A percentile compares a stretch with the other conserved stretches of the same genome.
These are phyloP conservation scores for Crotalaria pallida DNA, from an alignment of 306 rosid species.

Conservation along the genomic window DNA sequence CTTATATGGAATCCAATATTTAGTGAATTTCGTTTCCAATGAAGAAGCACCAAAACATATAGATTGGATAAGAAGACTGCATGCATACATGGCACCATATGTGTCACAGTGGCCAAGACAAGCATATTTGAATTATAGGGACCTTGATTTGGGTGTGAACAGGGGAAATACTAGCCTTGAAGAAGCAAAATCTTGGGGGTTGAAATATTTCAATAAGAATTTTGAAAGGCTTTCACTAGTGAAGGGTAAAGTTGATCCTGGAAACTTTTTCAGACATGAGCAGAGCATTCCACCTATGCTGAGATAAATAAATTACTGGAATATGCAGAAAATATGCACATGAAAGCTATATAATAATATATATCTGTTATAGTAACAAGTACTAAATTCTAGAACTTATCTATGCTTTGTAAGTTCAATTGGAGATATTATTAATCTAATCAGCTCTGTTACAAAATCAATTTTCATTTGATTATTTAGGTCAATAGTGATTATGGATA, in stretches of 20 bases:
- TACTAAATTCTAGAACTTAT: neutral
- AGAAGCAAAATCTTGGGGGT: conserved; percentile 26
- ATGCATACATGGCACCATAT: conserved; percentile 9
- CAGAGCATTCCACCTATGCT: conserved; percentile 45
- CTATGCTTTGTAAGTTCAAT: neutral
- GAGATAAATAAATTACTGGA: neutral
- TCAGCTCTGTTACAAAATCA: neutral
- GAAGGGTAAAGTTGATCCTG: conserved; percentile 38
- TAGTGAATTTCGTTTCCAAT: neutral
- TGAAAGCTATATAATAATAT: neutral
- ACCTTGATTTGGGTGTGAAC: conserved; percentile 33
- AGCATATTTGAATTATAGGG: conserved; percentile 30
- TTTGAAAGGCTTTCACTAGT: conserved; percentile 36
- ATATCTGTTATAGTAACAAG: neutral
- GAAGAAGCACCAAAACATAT: conserved; percentile 1
- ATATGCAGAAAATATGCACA: neutral
- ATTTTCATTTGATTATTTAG: neutral
- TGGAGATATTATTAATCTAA: neutral
- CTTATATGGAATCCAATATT: conserved; percentile 23
- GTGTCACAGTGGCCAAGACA: conserved; percentile 29
- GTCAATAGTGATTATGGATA: too few species aligned
- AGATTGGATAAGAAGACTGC: conserved; percentile 2
- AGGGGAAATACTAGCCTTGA: neutral
- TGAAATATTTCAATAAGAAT: conserved; percentile 24
- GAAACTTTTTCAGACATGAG: conserved; percentile 40